Base-by-base conservation (phyloP, 1,284 basidiomycete species). In the Pseudozyma pruni region DNA sequence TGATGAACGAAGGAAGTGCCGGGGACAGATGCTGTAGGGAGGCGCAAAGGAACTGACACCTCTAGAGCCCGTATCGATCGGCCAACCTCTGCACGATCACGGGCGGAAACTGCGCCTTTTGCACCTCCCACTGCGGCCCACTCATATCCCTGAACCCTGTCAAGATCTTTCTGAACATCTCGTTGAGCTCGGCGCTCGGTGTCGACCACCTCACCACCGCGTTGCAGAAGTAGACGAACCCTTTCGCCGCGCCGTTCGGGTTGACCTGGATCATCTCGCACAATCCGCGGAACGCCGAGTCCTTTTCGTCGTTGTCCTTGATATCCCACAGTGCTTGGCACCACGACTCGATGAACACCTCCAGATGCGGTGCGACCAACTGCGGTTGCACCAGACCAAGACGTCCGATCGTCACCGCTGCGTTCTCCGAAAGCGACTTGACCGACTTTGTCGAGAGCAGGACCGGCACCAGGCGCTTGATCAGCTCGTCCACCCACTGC, bases 261-360 rank as follows among this genome's bases (percentile, higher is more conserved):
- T 98, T 98, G 46, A 89, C 88, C 83, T 94, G 91, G 70, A 98
- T 93, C 62, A 98, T 90, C 52, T 93, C 93, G 84, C 96, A 99
- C 76, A 99, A 88, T 2, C 96, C 96, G 58, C 94, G 87, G 88
- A 98, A 99, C 6, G 96, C 96, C n/a, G 93, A 96, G 81, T 98
- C 96, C 85, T 98, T 99, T 85, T 99, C 96, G 76, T 98, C 95
- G 80, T 98, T 99, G 82, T 99, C 96, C 75, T 96, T 91, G 83
- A 98, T 98, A 83, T 98, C 96, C 84, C 94, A 94, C 56, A 99
- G 85, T 8, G 95, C 94, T 75, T 93, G 91, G 83, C 95, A 98
- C 96, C 96, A 99, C 10, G 91, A 89, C 83, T 93, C 91, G 9
- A 94, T 93, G 83, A 96, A 98, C 71, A 92, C 90, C 7, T 89